Evolutionary conservation across 108 stramenopile species (phyloP), one percentile per base, ranked within the genome.

Genomic region (Hondaea fermentalgiana): DNA sequence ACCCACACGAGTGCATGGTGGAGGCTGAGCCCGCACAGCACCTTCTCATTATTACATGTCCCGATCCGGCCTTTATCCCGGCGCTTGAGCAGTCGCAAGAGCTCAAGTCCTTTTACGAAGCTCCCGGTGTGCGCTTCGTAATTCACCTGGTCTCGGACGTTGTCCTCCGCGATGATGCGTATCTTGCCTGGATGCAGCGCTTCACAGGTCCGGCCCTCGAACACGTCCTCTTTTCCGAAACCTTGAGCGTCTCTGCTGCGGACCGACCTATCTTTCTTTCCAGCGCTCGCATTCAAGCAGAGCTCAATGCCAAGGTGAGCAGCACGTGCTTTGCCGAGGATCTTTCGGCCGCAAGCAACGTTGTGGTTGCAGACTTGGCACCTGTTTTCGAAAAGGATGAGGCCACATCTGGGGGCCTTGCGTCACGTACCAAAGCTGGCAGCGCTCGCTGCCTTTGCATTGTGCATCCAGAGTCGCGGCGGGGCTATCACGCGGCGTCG

Each of bases 11-110:
- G 69, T 95, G 95, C 4, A 91, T 97, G 25, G 94, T 92, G 42
- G 90, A 91, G 72, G 90, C 92, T 17, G 92, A 91, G 51, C 94
- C 94, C 5, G 96, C 95, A 16, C 88, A 95, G 16, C 90, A 90
- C 35, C 90, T 96, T 28, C 93, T 91, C 43, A 91, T 96, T n/a
- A 51, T 96, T 16, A 92, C 92, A 64, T 96, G 95, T 90, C 92
- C 93, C 28, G 87, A 51, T 3, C 87, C 92, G 57, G 72, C 55
- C 21, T 87, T 88, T 28, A 88, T 96, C 21, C 42, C 17, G 5
- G 53, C 60, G 5, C 60, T 60, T 6, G 5, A 23, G 49, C 42
- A 19, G 43, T n/a, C 5, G 19, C 47, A 21, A 21, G 12, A 87
- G 53, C 28, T 87, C 69, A 16, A 58, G 60, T 19, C 44, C 88